Conservation (phyloP, 2,329 filamentous ascomycete genomes). For the Aspergillus fijiensis region DNA sequence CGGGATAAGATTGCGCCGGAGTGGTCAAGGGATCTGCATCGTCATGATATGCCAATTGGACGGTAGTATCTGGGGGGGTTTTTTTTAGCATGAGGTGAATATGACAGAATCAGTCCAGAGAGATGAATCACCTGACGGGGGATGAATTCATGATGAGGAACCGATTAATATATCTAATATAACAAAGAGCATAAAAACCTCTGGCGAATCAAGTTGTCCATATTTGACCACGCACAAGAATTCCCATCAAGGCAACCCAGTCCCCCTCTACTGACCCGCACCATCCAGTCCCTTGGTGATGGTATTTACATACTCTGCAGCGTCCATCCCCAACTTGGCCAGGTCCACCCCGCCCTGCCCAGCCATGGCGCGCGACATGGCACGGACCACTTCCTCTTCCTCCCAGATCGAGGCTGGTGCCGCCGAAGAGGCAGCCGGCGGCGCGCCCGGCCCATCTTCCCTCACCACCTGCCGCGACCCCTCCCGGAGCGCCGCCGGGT, state of each 20-base stretch:
- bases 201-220: not conserved
- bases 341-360: slow-evolving; percentile 54
- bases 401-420: slow-evolving; percentile 58
- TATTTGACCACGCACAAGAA: not conserved
- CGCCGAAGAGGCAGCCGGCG: slow-evolving; percentile 54
- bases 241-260: not conserved
- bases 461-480: slow-evolving; percentile 47
- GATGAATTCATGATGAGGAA: no score
- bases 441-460: slow-evolving; percentile 59
- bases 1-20: slow-evolving; percentile 79
- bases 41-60: slow-evolving; percentile 41
- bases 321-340: slow-evolving; percentile 43
- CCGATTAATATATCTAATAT: no score
- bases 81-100: not conserved
- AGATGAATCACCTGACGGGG: no score
- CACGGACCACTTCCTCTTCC: slow-evolving; percentile 62
- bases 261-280: not conserved
- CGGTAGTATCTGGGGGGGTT: slow-evolving; percentile 20
- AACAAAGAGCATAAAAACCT: no score
- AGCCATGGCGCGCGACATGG: slow-evolving; percentile 75
- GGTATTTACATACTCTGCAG: slow-evolving; percentile 45
- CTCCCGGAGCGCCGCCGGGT: not conserved
- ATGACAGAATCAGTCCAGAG: no score
- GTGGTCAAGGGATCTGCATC: slow-evolving; percentile 71
- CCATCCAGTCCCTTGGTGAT: slow-evolving; percentile 42